These are phyloP conservation scores for Diatrype stigma DNA, from an alignment of 2,329 filamentous ascomycete genomes.

Conservation along the genomic window DNA sequence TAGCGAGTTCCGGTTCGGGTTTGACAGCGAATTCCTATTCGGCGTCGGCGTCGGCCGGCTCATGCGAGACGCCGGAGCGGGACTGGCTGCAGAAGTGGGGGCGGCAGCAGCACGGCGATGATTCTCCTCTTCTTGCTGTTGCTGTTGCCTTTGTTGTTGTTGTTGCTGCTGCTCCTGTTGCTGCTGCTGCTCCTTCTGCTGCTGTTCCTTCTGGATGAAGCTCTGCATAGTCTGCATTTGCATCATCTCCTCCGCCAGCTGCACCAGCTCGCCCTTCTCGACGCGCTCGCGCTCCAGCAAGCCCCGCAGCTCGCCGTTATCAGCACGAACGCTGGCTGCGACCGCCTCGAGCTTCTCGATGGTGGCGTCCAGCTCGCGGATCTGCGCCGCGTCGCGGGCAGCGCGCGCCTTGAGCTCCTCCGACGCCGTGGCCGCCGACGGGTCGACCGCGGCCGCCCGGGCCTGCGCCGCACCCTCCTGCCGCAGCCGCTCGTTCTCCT, in stretches of 20 bases:
- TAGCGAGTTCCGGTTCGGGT: constrained; percentile 14
- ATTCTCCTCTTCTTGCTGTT: no score
- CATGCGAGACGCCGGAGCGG: background rate
- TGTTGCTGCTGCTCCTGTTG: constrained; percentile 10
- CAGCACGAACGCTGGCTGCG: constrained; percentile 62
- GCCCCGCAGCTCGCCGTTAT: constrained; percentile 61
- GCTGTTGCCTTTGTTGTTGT: constrained; percentile 8
- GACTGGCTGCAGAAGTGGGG: no score
- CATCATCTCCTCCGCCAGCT: constrained; percentile 81
- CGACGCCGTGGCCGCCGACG: constrained; percentile 40
- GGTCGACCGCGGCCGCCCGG: constrained; percentile 57
- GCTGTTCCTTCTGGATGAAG: constrained; percentile 30
- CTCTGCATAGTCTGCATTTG: constrained; percentile 50
- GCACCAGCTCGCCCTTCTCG: constrained; percentile 80
- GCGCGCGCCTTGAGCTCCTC: constrained; percentile 54
- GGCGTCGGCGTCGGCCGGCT: constrained; percentile 8
- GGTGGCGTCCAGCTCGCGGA: constrained; percentile 67
- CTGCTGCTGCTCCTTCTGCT: constrained; percentile 9
- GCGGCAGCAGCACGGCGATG: no score
- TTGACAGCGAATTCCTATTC: no score
- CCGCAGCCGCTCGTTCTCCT: constrained; percentile 72
- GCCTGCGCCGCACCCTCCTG: constrained; percentile 58
- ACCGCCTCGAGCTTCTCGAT: constrained; percentile 72
- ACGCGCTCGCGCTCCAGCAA: constrained; percentile 71
- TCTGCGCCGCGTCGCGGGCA: constrained; percentile 61